Conservation (phyloP, 495 filamentous ascomycete genomes). For the Trichoderma parareesei region DNA sequence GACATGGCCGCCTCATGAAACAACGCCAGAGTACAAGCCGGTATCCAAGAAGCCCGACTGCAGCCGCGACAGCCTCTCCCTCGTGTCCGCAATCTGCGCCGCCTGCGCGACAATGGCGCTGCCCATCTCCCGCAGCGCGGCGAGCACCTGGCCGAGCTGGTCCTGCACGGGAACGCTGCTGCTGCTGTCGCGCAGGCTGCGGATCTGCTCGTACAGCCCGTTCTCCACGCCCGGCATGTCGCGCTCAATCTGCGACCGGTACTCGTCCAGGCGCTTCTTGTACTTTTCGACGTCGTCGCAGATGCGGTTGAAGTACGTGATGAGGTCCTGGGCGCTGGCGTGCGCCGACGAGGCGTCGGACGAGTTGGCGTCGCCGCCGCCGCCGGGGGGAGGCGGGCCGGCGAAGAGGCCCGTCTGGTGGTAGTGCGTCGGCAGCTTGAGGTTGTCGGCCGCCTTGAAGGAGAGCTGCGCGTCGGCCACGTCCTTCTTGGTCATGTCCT, state of each 20-base stretch:
- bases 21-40: conserved; percentile 22
- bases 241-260: conserved; percentile 72
- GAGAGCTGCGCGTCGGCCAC: conserved; percentile 62
- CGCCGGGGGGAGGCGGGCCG: conserved; percentile 20
- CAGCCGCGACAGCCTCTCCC: conserved; percentile 10
- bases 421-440: conserved; percentile 67
- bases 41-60: conserved; percentile 28
- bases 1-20: background rate
- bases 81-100: conserved; percentile 10
- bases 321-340: conserved; percentile 59
- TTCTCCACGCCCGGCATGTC: conserved; percentile 70
- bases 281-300: conserved; percentile 63
- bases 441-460: conserved; percentile 67
- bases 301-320: conserved; percentile 67
- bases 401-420: conserved; percentile 54
- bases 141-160: conserved; percentile 25
- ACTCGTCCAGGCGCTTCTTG: conserved; percentile 56
- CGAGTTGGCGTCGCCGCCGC: conserved; percentile 10
- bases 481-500: conserved; percentile 55
- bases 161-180: conserved; percentile 43
- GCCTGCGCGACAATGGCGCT: conserved; percentile 10
- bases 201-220: conserved; percentile 59
- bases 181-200: conserved; percentile 50
- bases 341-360: conserved; percentile 24
- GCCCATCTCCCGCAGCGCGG: conserved; percentile 10